Evolutionary conservation across 139 green algal species (phyloP).

Genomic region (Chlamydomonas urium): DNA sequence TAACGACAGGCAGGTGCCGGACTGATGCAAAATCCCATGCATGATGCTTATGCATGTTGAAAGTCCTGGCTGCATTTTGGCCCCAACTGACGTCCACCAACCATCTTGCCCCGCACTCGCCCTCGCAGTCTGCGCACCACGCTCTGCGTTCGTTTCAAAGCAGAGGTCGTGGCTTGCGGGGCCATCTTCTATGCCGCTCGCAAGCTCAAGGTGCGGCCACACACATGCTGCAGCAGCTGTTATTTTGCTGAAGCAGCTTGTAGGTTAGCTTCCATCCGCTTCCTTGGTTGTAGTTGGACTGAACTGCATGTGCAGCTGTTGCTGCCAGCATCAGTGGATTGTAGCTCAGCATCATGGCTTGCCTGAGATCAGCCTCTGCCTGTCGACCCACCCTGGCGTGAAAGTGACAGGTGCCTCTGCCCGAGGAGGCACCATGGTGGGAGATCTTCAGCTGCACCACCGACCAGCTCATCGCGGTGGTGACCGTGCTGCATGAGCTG

Average conservation of each 20-base stretch:
- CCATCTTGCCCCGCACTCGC: slow-evolving; percentile 1
- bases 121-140: slow-evolving; percentile 71
- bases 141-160: slow-evolving; percentile 82
- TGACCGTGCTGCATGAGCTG: slow-evolving; percentile 46
- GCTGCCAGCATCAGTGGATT: too few relatives aligned
- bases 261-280: too few relatives aligned
- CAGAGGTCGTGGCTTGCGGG: slow-evolving; percentile 78
- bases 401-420: slow-evolving; percentile 66
- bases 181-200: slow-evolving; percentile 82
- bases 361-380: too few relatives aligned
- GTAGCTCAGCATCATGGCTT: too few relatives aligned
- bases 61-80: too few relatives aligned
- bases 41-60: slow-evolving; percentile 11
- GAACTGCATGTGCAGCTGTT: too few relatives aligned
- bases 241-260: too few relatives aligned
- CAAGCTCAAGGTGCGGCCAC: slow-evolving; percentile 48
- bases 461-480: slow-evolving; percentile 62
- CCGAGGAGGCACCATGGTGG: slow-evolving; percentile 77
- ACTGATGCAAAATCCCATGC: background rate
- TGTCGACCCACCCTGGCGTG: background rate
- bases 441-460: slow-evolving; percentile 60
- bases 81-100: too few relatives aligned
- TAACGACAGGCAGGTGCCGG: slow-evolving; percentile 75
- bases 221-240: background rate
- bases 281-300: too few relatives aligned